Evolutionary conservation across 2,329 filamentous ascomycete species (phyloP), one percentile per base, ranked within the genome.

Genomic region (Sclerotinia glacialis): DNA sequence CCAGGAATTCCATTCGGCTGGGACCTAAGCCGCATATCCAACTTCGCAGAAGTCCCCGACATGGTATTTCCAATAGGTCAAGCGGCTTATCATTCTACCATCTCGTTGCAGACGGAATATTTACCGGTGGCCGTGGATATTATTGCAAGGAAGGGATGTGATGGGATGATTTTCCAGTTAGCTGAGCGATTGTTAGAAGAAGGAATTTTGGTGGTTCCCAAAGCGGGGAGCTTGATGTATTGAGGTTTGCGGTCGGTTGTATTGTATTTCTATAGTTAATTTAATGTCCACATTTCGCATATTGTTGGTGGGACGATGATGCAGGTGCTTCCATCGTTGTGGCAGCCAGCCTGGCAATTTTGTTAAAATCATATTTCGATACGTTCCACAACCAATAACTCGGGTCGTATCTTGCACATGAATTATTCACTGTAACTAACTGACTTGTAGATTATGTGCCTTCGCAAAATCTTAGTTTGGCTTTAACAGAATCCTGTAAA

Each of bases 101-200:
- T 84, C n/a, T 84, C 82, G 0, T 69, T 77, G 0, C 79, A 83
- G 65, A 77, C 77, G 0, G 83, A 85, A 73, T 78, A 79, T 55
- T 73, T 88, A 44, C 86, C 86, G 0, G 85, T 89, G 0, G 82
- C 83, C 0, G 80, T 87, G 0, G 80, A 85, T 68, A 77, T 88
- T 26, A 77, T 88, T 76, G 85, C 80, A 0, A 83, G 84, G 0
- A 83, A 81, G 69, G 85, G 86, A 0, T 89, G 86, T 69, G 86
- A 89, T 75, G 83, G 83, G 0, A 79, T 88, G 77, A 71, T 88
- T 34, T 83, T 83, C 52, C 80, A 79, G 53, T 74, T 88, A 60
- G 82, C 85, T 2, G 77, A 80, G 60, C 82, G 84, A 52, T 68
- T 88, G 66, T 78, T 82, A 1, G 76, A 76, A 34, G 80, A 78